Evolutionary conservation across 75 land plant genomes (phyloP).

Genomic region (Sequoia sempervirens): DNA sequence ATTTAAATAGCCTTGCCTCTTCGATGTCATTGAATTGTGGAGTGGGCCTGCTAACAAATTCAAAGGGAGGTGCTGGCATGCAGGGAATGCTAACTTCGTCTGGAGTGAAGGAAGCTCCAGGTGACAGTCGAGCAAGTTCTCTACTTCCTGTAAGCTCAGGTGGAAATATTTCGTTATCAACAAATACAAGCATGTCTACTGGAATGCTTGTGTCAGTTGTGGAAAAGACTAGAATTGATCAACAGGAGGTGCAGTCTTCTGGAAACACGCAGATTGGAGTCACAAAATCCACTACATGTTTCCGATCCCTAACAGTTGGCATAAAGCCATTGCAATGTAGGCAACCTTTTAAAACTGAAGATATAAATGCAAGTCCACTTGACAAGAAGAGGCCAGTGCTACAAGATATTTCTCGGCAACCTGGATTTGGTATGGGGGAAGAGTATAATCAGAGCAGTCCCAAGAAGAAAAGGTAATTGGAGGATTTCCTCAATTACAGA

Average conservation of each 20-base stretch:
- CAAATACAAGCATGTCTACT: conserved; percentile 11
- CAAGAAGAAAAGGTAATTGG: conserved; percentile 63
- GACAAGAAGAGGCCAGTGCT: conserved; percentile 9
- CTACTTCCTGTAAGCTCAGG: conserved; percentile 6
- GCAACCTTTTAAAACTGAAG: conserved; percentile 9
- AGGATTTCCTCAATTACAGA: neutral
- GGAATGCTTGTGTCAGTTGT: conserved; percentile 16
- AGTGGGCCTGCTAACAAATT: conserved; percentile 17
- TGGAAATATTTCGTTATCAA: neutral
- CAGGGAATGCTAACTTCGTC: conserved; percentile 5
- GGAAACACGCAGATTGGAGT: conserved; percentile 16
- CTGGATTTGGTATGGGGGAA: conserved; percentile 26
- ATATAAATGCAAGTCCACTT: conserved; percentile 6
- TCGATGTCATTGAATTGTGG: conserved; percentile 24
- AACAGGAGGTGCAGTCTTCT: conserved; percentile 18
- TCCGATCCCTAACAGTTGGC: conserved; percentile 21
- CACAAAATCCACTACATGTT: conserved; percentile 13
- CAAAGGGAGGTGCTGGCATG: conserved; percentile 7
- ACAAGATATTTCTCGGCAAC: conserved; percentile 36
- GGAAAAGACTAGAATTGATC: conserved; percentile 19
- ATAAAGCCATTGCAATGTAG: conserved; percentile 18
- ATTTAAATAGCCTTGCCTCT: conserved; percentile 71
- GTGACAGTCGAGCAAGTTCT: neutral
- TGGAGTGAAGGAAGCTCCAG: neutral
- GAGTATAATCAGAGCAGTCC: conserved; percentile 52